Evolutionary conservation across 108 stramenopile genomes (phyloP), one percentile per base, ranked within the genome.

Genomic region (Chaetoceros muelleri): DNA sequence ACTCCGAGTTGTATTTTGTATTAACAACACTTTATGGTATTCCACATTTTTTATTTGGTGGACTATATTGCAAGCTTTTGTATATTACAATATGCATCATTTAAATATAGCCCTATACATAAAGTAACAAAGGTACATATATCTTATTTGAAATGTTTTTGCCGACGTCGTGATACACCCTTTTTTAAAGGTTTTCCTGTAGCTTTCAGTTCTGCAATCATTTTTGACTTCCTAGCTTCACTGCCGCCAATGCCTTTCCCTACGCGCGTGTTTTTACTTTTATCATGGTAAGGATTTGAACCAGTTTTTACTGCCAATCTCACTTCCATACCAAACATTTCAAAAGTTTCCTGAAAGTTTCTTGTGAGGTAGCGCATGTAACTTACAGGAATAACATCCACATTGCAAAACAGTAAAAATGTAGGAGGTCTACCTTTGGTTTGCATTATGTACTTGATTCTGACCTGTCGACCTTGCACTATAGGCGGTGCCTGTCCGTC

Each of bases 361-460:
- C 82, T 56, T 2, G 84, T 85, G 53, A 91, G 60, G 56, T 87
- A 84, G 1, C 85, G 79, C 45, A 91, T 10, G 51, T 87, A 91
- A 2, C 66, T 65, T 16, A 71, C 65, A 3, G 85, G 84, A 7
- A 87, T 67, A 44, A 71, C 68, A 30, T 52, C 64, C 2, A 78
- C 71, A 60, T 93, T 93, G 53, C 79, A 79, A 60, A 87, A 93
- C 17, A 93, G 58, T 24, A 89, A 65, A 61, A 87, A 89, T n/a
- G 87, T 93, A 28, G 92, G 92, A 13, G 92, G 92, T 28, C 92
- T 73, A 29, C 81, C 85, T 51, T 90, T 90, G 20, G 85, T 84
- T 60, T 90, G 87, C 46, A 87, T 73, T 23, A 93, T 80, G 55
- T 89, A 93, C 57, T 90, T 89, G 46, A 93, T 83, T 51, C 66